Evolutionary conservation across 75 land plant species (phyloP).

Genomic region (Larix kaempferi): DNA sequence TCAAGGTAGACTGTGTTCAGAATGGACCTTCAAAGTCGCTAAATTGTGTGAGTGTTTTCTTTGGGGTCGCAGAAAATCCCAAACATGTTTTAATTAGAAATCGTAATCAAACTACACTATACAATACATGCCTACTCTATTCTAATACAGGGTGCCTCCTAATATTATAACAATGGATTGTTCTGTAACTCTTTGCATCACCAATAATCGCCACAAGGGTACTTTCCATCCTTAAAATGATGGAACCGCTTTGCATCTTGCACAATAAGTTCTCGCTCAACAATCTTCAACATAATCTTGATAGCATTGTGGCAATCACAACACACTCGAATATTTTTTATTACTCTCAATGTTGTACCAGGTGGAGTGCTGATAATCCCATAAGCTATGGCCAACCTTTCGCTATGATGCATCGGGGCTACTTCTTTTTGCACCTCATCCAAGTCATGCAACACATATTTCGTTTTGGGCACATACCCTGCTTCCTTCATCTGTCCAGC

Average conservation of each 20-base stretch:
- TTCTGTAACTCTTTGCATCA: neutral
- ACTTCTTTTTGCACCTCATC: slow-evolving; percentile 3
- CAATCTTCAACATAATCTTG: slow-evolving; percentile 7
- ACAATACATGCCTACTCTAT: neutral
- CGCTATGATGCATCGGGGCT: slow-evolving; percentile 5
- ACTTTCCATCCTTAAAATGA: slow-evolving; percentile 11
- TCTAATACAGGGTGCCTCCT: neutral
- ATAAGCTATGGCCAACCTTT: slow-evolving; percentile 10
- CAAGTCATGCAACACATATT: neutral
- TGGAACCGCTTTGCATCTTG: neutral
- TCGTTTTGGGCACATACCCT: slow-evolving; percentile 40
- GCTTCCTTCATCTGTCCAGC: slow-evolving; percentile 22
- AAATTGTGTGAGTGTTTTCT: too few relatives aligned
- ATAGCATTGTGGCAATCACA: slow-evolving; percentile 4
- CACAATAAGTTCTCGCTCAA: neutral
- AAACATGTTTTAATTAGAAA: neutral
- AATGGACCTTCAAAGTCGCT: too few relatives aligned
- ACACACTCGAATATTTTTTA: neutral
- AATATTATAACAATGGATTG: neutral
- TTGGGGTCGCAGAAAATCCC: neutral
- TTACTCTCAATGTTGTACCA: slow-evolving; percentile 1
- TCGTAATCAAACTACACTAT: neutral
- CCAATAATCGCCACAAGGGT: slow-evolving; percentile 3
- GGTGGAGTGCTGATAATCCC: slow-evolving; percentile 1
- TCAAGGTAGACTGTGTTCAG: too few relatives aligned